These are phyloP conservation scores for Kockiozyma suomiensis DNA, from an alignment of 805 yeast species.

Conservation along the genomic window DNA sequence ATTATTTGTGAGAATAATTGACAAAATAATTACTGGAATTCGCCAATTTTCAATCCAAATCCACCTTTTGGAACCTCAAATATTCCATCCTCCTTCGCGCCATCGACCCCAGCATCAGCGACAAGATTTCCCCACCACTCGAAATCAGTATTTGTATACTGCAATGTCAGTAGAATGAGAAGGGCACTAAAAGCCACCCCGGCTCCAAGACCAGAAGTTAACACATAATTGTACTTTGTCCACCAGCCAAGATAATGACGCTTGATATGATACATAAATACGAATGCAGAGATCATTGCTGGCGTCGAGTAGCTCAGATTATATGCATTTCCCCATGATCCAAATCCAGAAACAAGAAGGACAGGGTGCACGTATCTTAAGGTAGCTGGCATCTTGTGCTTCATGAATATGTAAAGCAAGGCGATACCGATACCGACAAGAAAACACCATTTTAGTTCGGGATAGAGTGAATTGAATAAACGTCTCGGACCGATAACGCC, in stretches of 20 bases:
- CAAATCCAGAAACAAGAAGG: conserved; percentile 9
- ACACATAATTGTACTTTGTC: conserved; percentile 39
- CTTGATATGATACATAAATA: conserved; percentile 59
- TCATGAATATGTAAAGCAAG: conserved; percentile 5
- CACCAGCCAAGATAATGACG: conserved; percentile 63
- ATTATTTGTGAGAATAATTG: no score
- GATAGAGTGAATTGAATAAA: conserved; percentile 15
- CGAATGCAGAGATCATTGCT: conserved; percentile 6
- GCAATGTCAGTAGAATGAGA: conserved; percentile 55
- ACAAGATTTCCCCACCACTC: conserved; percentile 68
- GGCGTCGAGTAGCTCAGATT: conserved; percentile 18
- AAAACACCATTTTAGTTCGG: conserved; percentile 16
- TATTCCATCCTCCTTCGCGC: conserved; percentile 8
- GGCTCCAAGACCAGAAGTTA: conserved; percentile 65
- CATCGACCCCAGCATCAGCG: conserved; percentile 14
- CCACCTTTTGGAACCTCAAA: conserved; percentile 14
- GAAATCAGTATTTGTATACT: conserved; percentile 46
- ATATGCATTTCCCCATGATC: conserved; percentile 11
- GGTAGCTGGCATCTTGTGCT: neutral
- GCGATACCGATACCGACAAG: conserved; percentile 17
- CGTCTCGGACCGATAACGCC: conserved; percentile 17
- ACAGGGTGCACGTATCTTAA: conserved; percentile 15
- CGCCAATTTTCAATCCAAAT: conserved; percentile 13
- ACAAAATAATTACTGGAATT: no score
- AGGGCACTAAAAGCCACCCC: conserved; percentile 67